phyloP scores from a whole-genome alignment of 768 basidiomycete genomes.

The Amanita molliuscula region DNA sequence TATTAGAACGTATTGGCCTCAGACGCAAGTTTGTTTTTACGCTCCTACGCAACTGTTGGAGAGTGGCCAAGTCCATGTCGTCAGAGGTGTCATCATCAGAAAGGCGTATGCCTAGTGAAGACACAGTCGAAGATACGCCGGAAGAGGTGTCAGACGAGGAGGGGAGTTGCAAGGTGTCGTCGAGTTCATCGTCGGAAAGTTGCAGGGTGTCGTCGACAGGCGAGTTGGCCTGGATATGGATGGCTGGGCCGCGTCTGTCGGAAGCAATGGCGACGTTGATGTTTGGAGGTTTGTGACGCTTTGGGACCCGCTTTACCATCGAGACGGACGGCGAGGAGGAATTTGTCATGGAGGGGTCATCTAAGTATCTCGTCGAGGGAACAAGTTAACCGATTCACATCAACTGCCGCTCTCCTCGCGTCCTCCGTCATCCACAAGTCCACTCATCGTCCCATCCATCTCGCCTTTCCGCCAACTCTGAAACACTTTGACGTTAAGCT shows the following conservation, averaged over 20 bases:
- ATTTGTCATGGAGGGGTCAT: neutral
- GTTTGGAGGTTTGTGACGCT: conserved; percentile 41
- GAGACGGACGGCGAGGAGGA: neutral
- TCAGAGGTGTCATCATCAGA: conserved; percentile 28
- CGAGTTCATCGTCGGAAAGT: conserved; percentile 23
- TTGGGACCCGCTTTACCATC: conserved; percentile 11
- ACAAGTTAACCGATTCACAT: neutral
- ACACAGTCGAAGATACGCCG: conserved; percentile 21
- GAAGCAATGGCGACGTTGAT: conserved; percentile 31
- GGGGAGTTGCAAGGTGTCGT: conserved; percentile 30
- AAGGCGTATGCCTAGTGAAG: conserved; percentile 20
- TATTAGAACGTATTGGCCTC: conserved; percentile 60
- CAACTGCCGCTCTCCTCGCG: neutral
- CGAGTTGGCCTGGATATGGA: conserved; percentile 27
- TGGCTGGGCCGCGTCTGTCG: conserved; percentile 22
- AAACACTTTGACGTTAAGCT: neutral
- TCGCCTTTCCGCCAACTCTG: neutral
- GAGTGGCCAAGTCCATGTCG: conserved; percentile 59
- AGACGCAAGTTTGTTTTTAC: conserved; percentile 72
- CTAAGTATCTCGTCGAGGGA: neutral
- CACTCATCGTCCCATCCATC: neutral
- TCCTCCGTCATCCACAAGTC: neutral
- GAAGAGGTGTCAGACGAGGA: conserved; percentile 24
- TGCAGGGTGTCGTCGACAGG: conserved; percentile 21
- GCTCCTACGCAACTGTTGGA: conserved; percentile 59